Evolutionary conservation across 768 basidiomycete species (phyloP).

Genomic region (Hysterangium stoloniferum): DNA sequence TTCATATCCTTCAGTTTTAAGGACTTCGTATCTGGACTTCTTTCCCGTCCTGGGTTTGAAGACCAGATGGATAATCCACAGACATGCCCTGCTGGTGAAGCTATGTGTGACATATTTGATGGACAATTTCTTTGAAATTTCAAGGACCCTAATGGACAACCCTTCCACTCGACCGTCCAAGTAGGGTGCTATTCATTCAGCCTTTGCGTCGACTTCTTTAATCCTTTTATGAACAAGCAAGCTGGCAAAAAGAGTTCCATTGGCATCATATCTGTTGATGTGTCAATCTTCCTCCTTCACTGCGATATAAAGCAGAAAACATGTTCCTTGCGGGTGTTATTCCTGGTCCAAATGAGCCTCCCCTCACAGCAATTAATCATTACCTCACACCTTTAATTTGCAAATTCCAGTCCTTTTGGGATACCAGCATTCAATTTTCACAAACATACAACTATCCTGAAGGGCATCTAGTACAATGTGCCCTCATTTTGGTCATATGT

Average conservation of each 20-base stretch:
- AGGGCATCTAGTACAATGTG: constrained; percentile 11
- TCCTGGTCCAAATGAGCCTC: constrained; percentile 33
- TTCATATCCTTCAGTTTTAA: too few relatives aligned
- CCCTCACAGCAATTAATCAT: constrained; percentile 28
- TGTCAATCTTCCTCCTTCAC: constrained; percentile 29
- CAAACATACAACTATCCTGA: constrained; percentile 11
- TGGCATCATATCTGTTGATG: constrained; percentile 25
- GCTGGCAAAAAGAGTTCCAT: constrained; percentile 20
- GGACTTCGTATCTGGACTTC: too few relatives aligned
- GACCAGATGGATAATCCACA: too few relatives aligned
- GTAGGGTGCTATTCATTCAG: too few relatives aligned
- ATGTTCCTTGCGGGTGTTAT: constrained; percentile 36
- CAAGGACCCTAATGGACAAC: too few relatives aligned
- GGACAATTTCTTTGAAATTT: too few relatives aligned
- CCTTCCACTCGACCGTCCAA: too few relatives aligned
- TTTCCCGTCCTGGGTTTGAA: too few relatives aligned
- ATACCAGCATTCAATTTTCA: constrained; percentile 22
- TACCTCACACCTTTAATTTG: constrained; percentile 30
- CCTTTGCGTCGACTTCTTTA: constrained; percentile 27
- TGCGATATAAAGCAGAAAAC: constrained; percentile 31
- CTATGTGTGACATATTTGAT: too few relatives aligned
- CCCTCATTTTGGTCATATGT: constrained; percentile 17
- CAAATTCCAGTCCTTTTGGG: constrained; percentile 28
- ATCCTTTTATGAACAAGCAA: constrained; percentile 32
- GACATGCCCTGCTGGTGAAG: too few relatives aligned